A percentile compares a stretch with the other conserved stretches of the same genome.
Conservation (phyloP, 345 rosid genomes). For the Salix udensis region DNA sequence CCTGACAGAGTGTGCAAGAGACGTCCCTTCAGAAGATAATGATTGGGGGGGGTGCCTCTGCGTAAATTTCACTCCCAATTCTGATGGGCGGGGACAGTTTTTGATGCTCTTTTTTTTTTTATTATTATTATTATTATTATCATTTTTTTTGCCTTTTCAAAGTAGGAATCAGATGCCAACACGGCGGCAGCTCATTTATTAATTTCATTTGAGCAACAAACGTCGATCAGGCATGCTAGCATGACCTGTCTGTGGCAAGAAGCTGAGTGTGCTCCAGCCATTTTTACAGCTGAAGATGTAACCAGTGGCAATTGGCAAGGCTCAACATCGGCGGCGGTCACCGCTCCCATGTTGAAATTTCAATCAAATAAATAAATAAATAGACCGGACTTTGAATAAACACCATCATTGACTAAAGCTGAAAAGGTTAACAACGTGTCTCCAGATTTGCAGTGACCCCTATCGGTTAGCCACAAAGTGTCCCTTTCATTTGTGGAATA, state of each 20-base stretch:
- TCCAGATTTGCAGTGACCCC: not conserved
- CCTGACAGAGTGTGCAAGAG: no score
- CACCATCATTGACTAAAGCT: not conserved
- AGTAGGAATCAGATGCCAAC: conserved; percentile 5
- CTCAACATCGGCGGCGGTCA: no score
- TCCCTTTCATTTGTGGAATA: not conserved
- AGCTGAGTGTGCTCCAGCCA: no score
- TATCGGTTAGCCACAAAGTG: not conserved
- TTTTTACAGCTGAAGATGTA: no score
- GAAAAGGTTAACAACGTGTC: not conserved
- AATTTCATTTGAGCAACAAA: not conserved
- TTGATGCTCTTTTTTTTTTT: not conserved
- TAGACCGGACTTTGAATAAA: no score
- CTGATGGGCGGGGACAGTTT: not conserved
- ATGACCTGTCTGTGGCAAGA: no score
- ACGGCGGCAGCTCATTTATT: not conserved
- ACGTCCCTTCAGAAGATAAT: not conserved
- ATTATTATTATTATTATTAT: no score
- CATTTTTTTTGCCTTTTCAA: not conserved
- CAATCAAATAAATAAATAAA: no score
- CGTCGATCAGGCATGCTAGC: not conserved
- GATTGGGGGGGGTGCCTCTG: not conserved
- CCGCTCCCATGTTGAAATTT: no score
- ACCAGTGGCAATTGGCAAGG: no score
- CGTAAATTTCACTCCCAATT: not conserved